Conservation (phyloP, 257 asterid species). For the Verbena officinalis region DNA sequence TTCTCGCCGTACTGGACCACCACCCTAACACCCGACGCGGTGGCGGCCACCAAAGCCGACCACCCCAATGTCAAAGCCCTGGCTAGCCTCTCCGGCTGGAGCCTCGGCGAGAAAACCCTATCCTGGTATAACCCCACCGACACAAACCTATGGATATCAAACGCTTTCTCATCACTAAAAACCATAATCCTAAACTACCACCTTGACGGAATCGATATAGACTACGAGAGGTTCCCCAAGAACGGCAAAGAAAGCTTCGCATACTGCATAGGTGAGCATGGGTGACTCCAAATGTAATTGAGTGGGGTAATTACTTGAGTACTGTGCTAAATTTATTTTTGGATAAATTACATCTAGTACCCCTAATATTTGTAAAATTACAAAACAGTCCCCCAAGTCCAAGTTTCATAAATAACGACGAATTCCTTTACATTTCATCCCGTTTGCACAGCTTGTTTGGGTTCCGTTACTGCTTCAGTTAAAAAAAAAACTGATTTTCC, state of each 20-base stretch:
- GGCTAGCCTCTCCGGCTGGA: constrained; percentile 86
- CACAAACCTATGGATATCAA: constrained; percentile 52
- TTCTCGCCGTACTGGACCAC: constrained; percentile 69
- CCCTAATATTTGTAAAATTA: no score
- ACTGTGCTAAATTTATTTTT: no score
- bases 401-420: no score
- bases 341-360: no score
- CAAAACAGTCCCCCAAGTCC: no score
- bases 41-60: constrained; percentile 45
- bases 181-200: constrained; percentile 45
- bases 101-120: constrained; percentile 46
- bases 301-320: no score
- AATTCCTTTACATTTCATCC: no score
- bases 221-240: constrained; percentile 58
- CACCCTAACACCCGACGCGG: constrained; percentile 51
- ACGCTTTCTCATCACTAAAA: constrained; percentile 59
- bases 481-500: no score
- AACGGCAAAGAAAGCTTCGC: constrained; percentile 45
- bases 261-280: constrained; percentile 74
- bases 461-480: no score
- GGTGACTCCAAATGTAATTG: no score
- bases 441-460: no score
- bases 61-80: constrained; percentile 68
- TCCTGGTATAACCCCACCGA: constrained; percentile 57
- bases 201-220: constrained; percentile 74